Percentiles rank a stretch among this genome's conserved stretches.
phyloP scores from a whole-genome alignment of 495 filamentous ascomycete genomes.

The Penicillium egyptiacum region DNA sequence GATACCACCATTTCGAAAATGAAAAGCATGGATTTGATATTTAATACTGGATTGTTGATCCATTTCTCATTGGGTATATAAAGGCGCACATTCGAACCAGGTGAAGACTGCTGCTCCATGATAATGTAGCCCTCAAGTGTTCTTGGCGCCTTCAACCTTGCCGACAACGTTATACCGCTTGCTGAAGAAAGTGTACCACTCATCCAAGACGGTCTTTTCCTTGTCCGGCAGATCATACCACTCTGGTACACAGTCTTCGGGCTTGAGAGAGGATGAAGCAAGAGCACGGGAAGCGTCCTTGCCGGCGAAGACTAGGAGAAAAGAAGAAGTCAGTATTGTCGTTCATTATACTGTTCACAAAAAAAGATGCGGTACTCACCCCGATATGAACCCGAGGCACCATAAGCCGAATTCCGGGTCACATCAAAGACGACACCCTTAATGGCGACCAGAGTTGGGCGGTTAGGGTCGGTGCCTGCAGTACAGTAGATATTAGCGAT shows the following conservation, averaged over 20 bases:
- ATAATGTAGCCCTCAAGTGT: slow-evolving; percentile 22
- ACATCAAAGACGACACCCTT: slow-evolving; percentile 97
- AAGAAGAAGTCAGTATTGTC: slow-evolving; percentile 11
- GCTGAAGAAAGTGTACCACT: slow-evolving; percentile 94
- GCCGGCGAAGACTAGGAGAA: slow-evolving; percentile 78
- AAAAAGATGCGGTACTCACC: slow-evolving; percentile 53
- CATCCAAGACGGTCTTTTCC: slow-evolving; percentile 77
- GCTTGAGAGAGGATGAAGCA: slow-evolving; percentile 79
- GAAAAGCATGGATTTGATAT: slow-evolving; percentile 26
- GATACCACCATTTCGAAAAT: slow-evolving; percentile 23
- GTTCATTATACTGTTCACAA: background rate
- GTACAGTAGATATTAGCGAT: background rate
- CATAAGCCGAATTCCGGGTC: slow-evolving; percentile 78
- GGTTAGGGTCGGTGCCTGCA: slow-evolving; percentile 59
- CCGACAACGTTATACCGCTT: slow-evolving; percentile 96
- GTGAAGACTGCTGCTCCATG: background rate
- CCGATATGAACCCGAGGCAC: slow-evolving; percentile 77
- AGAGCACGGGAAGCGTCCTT: slow-evolving; percentile 92
- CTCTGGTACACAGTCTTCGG: slow-evolving; percentile 77
- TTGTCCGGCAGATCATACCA: slow-evolving; percentile 87
- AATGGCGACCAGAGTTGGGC: slow-evolving; percentile 88
- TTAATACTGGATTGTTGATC: background rate
- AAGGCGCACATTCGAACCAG: slow-evolving; percentile 7
- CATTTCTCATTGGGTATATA: slow-evolving; percentile 12
- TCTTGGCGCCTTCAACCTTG: slow-evolving; percentile 57